Conservation (phyloP, 2,329 filamentous ascomycete species). For the Aspergillus viridinutans region DNA sequence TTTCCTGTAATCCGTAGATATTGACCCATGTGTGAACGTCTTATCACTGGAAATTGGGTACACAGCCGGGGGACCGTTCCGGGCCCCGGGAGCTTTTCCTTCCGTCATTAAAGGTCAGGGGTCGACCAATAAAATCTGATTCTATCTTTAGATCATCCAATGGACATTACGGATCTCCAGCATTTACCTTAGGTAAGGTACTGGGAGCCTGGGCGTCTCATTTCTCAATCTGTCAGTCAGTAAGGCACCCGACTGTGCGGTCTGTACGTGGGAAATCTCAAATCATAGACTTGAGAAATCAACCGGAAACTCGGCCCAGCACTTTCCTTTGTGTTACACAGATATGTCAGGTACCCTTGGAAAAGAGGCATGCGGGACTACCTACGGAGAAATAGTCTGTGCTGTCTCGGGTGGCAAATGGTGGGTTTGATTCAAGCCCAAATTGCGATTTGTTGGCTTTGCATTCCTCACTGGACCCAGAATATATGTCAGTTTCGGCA, state of each 20-base stretch:
- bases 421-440: neutral
- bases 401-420: neutral
- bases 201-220: neutral
- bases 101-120: neutral
- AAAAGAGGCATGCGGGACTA: neutral
- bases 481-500: neutral
- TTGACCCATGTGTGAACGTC: neutral
- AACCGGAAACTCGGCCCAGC: neutral
- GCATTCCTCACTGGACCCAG: neutral
- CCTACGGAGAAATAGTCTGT: neutral
- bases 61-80: neutral
- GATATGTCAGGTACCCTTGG: neutral
- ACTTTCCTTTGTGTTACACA: neutral
- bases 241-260: neutral
- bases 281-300: neutral
- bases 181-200: neutral
- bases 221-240: neutral
- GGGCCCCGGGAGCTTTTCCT: neutral
- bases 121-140: slow-evolving; percentile 5
- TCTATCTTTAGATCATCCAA: slow-evolving; percentile 25
- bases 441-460: neutral
- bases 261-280: neutral
- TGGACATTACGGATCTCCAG: neutral
- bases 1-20: neutral
- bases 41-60: neutral